Base-by-base conservation (phyloP, 805 yeast species). In the Yamadazyma laniorum region DNA sequence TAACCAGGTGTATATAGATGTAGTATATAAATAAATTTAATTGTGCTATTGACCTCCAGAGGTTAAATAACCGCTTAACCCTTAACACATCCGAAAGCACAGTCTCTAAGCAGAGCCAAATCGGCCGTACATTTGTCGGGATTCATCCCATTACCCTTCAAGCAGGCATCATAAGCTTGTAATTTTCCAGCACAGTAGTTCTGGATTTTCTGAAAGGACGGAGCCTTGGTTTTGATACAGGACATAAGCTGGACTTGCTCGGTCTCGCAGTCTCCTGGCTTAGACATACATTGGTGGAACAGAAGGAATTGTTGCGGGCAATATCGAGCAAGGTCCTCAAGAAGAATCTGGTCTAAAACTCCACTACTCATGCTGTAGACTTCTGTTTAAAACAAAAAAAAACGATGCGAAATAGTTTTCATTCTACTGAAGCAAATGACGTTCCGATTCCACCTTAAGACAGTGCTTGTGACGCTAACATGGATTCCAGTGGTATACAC, bases 401-500 rank as follows among this genome's bases (percentile, higher is more conserved):
- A n/a, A n/a, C n/a, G n/a, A n/a, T n/a, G n/a, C n/a, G n/a, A n/a
- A n/a, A n/a, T n/a, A n/a, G n/a, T n/a, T n/a, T n/a, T n/a, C n/a
- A n/a, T n/a, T n/a, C n/a, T n/a, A n/a, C n/a, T n/a, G n/a, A n/a
- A n/a, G n/a, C n/a, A n/a, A n/a, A n/a, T n/a, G n/a, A n/a, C n/a
- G n/a, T n/a, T n/a, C n/a, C n/a, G n/a, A n/a, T n/a, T 29, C 25
- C 36, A 34, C 25, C n/a, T 34, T 13, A 34, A 34, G 18, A 34
- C 36, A 6, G 48, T 65, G 3, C 37, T 67, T 11, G 45, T 57
- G 5, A 52, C 69, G 2, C 41, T 66, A 26, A 58, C 70, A 22
- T 89, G 96, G 96, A 60, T 88, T 19, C 96, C 96, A 0, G 96
- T 88, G 32, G 58, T 75, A 12, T 74, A 82, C 47, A 76, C 85